Evolutionary conservation across 2,329 filamentous ascomycete genomes (phyloP).

Genomic region (Ceratocystis papillata): DNA sequence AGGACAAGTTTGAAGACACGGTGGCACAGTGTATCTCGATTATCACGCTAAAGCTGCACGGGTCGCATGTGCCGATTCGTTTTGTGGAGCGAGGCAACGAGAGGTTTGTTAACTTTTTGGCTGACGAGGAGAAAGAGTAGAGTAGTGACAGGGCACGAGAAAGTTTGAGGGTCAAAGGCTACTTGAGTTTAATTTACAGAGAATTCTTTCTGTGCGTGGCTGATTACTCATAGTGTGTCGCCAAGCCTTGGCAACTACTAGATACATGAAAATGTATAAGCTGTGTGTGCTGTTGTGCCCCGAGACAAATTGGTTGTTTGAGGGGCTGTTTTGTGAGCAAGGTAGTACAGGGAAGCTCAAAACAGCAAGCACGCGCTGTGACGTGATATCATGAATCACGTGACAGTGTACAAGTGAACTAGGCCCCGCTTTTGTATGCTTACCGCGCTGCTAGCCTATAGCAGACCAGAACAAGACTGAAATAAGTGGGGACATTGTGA

Average conservation of each 20-base stretch:
- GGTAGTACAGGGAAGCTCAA: too few relatives aligned
- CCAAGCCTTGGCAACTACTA: not conserved
- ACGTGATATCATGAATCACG: not conserved
- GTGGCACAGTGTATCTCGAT: slow-evolving; percentile 48
- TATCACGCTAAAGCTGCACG: slow-evolving; percentile 61
- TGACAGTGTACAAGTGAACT: not conserved
- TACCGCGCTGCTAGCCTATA: not conserved
- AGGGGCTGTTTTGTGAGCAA: too few relatives aligned
- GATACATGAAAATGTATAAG: too few relatives aligned
- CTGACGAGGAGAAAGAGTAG: not conserved
- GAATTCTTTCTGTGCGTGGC: not conserved
- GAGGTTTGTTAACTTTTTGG: slow-evolving; percentile 44
- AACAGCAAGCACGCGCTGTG: not conserved
- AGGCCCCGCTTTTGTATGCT: not conserved
- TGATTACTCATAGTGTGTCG: not conserved
- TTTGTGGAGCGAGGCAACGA: slow-evolving; percentile 60
- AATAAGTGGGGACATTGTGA: not conserved
- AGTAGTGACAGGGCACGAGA: not conserved
- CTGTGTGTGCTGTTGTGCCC: too few relatives aligned
- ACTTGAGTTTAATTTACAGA: not conserved
- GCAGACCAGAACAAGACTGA: not conserved
- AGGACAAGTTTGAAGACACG: slow-evolving; percentile 41
- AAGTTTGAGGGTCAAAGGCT: not conserved
- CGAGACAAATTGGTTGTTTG: too few relatives aligned
- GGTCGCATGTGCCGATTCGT: slow-evolving; percentile 51